phyloP scores from a whole-genome alignment of 176 grass and related monocot species.

The Avena atlantica region DNA sequence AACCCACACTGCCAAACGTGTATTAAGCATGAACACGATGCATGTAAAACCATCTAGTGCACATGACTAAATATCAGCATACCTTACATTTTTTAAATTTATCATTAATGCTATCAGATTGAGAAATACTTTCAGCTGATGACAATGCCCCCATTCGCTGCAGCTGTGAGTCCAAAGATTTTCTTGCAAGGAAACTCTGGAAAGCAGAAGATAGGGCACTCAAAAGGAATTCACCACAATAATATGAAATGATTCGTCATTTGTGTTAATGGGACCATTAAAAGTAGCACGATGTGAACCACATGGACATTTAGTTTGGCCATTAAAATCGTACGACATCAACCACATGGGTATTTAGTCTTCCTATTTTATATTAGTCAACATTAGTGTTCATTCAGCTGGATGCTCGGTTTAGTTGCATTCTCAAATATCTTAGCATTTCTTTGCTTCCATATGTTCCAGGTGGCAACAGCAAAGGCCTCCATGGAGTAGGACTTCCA shows the following conservation, averaged over 20 bases:
- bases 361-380: conserved; percentile 14
- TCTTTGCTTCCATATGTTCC: background rate
- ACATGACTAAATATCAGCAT: conserved; percentile 32
- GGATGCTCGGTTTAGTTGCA: no score
- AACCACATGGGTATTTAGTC: background rate
- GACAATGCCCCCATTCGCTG: conserved; percentile 71
- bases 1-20: conserved; percentile 76
- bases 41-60: conserved; percentile 15
- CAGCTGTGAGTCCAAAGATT: conserved; percentile 83
- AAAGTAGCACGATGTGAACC: background rate
- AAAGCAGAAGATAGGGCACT: conserved; percentile 41
- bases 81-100: conserved; percentile 86
- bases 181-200: conserved; percentile 89
- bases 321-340: background rate
- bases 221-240: conserved; percentile 18
- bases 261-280: background rate
- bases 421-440: background rate
- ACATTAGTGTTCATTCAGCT: conserved; percentile 2
- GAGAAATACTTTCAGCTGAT: conserved; percentile 78
- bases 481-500: background rate
- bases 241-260: conserved; percentile 32
- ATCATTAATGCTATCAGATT: conserved; percentile 64
- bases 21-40: conserved; percentile 37
- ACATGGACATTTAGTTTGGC: conserved; percentile 5
- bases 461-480: background rate